phyloP scores from a whole-genome alignment of 768 basidiomycete genomes.

The Leccinum aurantiacum region DNA sequence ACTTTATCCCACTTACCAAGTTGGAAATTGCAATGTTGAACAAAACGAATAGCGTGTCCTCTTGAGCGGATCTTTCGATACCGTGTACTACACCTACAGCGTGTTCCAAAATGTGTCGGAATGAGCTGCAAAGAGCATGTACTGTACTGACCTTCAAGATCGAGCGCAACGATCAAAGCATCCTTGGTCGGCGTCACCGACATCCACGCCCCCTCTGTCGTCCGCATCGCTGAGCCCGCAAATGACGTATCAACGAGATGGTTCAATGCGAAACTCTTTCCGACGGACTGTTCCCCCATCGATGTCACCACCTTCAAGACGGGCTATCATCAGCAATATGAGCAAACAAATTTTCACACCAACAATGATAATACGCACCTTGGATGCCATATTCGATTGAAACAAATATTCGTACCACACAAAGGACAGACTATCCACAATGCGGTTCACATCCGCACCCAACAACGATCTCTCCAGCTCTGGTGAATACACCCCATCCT shows the following conservation, averaged over 20 bases:
- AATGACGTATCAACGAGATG: slow-evolving; percentile 66
- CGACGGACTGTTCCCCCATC: slow-evolving; percentile 69
- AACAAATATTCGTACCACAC: slow-evolving; percentile 69
- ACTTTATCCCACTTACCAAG: slow-evolving; percentile 44
- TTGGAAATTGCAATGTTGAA: slow-evolving; percentile 70
- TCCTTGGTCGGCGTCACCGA: slow-evolving; percentile 61
- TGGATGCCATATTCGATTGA: slow-evolving; percentile 59
- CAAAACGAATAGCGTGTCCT: slow-evolving; percentile 60
- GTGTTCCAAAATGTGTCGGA: background rate
- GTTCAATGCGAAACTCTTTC: slow-evolving; percentile 58
- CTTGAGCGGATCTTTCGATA: slow-evolving; percentile 62
- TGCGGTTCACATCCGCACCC: slow-evolving; percentile 57
- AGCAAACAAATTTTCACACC: background rate
- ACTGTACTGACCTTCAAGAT: slow-evolving; percentile 52
- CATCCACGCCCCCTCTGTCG: slow-evolving; percentile 69
- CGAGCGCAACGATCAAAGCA: slow-evolving; percentile 54
- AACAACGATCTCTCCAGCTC: slow-evolving; percentile 52
- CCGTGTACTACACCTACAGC: slow-evolving; percentile 50
- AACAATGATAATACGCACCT: slow-evolving; percentile 32
- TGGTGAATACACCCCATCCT: slow-evolving; percentile 53
- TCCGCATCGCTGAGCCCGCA: slow-evolving; percentile 63
- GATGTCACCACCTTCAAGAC: slow-evolving; percentile 60
- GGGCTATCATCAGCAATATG: slow-evolving; percentile 37
- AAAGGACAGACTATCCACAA: slow-evolving; percentile 54
- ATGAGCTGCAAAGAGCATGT: background rate